Evolutionary conservation across 306 rosid genomes (phyloP).

Genomic region (Vigna mungo): DNA sequence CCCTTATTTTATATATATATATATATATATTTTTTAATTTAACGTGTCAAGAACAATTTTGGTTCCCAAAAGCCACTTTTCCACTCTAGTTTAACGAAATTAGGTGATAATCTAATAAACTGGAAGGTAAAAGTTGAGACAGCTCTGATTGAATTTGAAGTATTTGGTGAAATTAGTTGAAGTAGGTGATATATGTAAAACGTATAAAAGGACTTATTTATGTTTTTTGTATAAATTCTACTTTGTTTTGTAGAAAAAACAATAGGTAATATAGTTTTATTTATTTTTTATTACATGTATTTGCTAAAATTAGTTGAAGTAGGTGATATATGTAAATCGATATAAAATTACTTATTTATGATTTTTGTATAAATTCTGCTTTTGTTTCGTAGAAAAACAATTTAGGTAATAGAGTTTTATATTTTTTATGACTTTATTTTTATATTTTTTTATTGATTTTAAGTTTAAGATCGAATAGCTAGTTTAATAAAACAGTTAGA

Average conservation of each 20-base stretch:
- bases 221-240: not conserved
- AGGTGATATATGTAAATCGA: not conserved
- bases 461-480: not conserved
- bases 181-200: not conserved
- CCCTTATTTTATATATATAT: not conserved
- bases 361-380: not conserved
- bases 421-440: not conserved
- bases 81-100: not conserved
- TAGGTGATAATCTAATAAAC: not conserved
- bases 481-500: not conserved
- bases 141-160: not conserved
- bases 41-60: not conserved
- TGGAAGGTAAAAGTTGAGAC: not conserved
- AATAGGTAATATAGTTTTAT: not conserved
- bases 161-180: not conserved
- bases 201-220: no score
- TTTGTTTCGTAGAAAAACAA: not conserved
- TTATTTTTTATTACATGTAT: not conserved
- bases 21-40: no score
- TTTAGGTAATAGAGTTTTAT: not conserved
- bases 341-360: no score
- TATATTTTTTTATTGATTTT: not conserved
- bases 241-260: not conserved
- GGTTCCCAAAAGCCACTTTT: constrained; percentile 12
- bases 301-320: not conserved